Evolutionary conservation across 257 asterid genomes (phyloP).

Genomic region (Solanum stenotomum): DNA sequence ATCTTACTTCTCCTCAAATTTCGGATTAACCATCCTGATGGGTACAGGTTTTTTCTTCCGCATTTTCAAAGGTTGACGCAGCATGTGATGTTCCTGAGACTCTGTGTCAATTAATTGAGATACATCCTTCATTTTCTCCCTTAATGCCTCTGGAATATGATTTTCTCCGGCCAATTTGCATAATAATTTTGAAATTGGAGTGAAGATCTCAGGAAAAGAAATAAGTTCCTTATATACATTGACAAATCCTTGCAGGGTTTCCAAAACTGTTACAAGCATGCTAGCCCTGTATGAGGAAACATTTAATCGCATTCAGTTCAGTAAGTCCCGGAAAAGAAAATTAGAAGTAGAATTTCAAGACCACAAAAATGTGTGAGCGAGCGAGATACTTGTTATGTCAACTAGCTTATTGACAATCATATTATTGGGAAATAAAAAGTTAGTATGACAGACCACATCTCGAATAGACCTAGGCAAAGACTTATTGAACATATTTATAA

Average conservation of each 20-base stretch:
- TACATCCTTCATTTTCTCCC: slow-evolving; percentile 37
- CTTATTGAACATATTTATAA: background rate
- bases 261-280: slow-evolving; percentile 45
- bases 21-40: slow-evolving; percentile 56
- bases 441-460: background rate
- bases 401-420: background rate
- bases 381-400: background rate
- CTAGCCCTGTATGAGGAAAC: slow-evolving; percentile 51
- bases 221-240: slow-evolving; percentile 36
- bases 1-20: slow-evolving; percentile 76
- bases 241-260: slow-evolving; percentile 61
- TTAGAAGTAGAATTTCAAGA: background rate
- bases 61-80: slow-evolving; percentile 66
- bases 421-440: background rate
- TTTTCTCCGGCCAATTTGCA: slow-evolving; percentile 40
- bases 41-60: slow-evolving; percentile 56
- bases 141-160: slow-evolving; percentile 43
- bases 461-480: background rate
- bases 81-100: slow-evolving; percentile 39
- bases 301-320: background rate
- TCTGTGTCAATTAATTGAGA: slow-evolving; percentile 36
- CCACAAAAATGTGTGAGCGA: background rate
- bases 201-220: slow-evolving; percentile 81
- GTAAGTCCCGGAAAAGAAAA: background rate
- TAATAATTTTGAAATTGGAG: slow-evolving; percentile 49